phyloP scores from a whole-genome alignment of 805 yeast species.

The Wickerhamiella kazuoi region DNA sequence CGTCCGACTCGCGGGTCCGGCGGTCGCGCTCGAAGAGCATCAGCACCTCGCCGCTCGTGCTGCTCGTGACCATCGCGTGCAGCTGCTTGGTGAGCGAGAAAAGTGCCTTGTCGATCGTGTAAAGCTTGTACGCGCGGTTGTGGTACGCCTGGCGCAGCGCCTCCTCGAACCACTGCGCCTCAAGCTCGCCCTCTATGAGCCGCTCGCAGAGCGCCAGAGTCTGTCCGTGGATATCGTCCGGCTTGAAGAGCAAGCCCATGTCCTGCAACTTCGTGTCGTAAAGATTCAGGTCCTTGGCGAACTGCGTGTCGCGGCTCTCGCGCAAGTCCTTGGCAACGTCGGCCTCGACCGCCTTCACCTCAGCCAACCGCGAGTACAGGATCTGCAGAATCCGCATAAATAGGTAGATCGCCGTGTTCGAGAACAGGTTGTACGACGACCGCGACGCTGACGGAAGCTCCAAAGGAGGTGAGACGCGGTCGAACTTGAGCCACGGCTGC shows the following conservation, averaged over 20 bases:
- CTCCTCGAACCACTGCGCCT: conserved; percentile 91
- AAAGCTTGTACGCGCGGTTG: conserved; percentile 80
- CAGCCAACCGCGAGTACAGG: conserved; percentile 60
- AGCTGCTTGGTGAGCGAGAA: conserved; percentile 72
- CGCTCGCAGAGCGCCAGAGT: conserved; percentile 56
- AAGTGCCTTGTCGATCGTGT: conserved; percentile 83
- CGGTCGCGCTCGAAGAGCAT: conserved; percentile 72
- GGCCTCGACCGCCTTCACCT: conserved; percentile 53
- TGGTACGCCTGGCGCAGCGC: conserved; percentile 86
- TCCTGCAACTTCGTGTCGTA: conserved; percentile 67
- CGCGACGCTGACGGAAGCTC: conserved; percentile 17
- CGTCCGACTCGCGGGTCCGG: conserved; percentile 40
- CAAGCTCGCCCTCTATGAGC: conserved; percentile 75
- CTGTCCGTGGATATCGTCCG: conserved; percentile 40
- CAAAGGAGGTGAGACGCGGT: conserved; percentile 12
- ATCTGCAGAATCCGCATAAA: conserved; percentile 76
- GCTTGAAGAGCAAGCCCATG: conserved; percentile 48
- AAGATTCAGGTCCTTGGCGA: conserved; percentile 75
- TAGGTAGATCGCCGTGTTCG: conserved; percentile 74
- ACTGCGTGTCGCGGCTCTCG: conserved; percentile 28
- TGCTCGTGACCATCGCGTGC: conserved; percentile 66
- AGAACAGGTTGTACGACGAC: conserved; percentile 58
- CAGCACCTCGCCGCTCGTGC: conserved; percentile 63
- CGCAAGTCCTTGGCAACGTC: conserved; percentile 59
- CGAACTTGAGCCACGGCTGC: conserved; percentile 15